Base-by-base conservation (phyloP, 441 rosid genomes). In the Aleurites moluccanus region DNA sequence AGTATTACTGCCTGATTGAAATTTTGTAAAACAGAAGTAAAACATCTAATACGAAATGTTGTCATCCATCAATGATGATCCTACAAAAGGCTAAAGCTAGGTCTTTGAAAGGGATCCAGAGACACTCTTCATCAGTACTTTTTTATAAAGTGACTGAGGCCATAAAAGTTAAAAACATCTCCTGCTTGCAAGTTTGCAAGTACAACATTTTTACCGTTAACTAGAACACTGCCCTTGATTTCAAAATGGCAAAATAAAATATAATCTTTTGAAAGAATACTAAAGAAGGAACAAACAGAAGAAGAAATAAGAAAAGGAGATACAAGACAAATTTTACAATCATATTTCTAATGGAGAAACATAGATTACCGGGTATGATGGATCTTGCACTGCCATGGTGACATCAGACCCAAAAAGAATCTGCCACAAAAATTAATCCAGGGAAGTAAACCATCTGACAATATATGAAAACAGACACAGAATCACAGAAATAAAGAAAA, bases 381-480 rank as follows among this genome's bases (percentile, higher is more conserved):
- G 99, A 80, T 96, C 99, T 86, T 96, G 98, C 73, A 96, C 97
- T 15, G 97, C 97, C 84, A 93, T 80, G n/a, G 98, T 88, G 65
- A 90, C 90, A 30, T 89, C 69, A 77, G 97, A 89, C 66, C 99
- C 99, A 85, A 96, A 93, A 84, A 92, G 84, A 78, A 91, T 78
- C 99, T 92, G 88, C 64, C 73, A 82, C 38, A 80, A 73, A 66
- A 64, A 64, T n/a, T 55, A 75, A 52, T 42, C 11, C 65, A 76
- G 25, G 11, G 49, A 70, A 49, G 73, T 13, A 60, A 23, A 40
- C 77, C 38, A 33, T 77, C 35, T 20, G 59, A 25, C 33, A 18
- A 59, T 68, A 6, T 30, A 50, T 33, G 15, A 52, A 66, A 40
- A 16, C 25, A 59, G 16, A 20, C 2, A 15, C 10, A 16, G n/a